phyloP scores from a whole-genome alignment of 139 green algal species.

The Volvox africanus region DNA sequence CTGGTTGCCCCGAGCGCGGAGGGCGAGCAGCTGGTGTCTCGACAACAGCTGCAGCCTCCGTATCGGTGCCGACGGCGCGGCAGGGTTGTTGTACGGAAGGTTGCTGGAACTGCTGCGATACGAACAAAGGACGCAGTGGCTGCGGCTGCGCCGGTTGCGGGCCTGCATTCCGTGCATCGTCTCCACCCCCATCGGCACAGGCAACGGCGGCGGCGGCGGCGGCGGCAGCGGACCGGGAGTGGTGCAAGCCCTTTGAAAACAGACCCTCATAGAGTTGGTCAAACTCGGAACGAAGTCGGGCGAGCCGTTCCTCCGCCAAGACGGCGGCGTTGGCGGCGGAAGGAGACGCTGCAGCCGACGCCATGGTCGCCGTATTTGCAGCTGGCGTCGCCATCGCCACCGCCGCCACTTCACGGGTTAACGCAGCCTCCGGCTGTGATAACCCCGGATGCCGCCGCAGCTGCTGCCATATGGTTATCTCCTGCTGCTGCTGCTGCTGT shows the following conservation, averaged over 20 bases:
- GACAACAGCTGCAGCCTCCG: too few species aligned
- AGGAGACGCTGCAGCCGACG: neutral
- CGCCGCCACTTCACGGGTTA: neutral
- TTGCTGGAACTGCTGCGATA: neutral
- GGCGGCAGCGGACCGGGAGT: neutral
- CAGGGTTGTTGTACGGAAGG: too few species aligned
- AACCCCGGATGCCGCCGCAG: too few species aligned
- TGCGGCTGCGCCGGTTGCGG: neutral
- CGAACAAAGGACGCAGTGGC: too few species aligned
- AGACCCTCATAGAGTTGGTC: constrained; percentile 16
- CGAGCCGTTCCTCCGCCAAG: neutral
- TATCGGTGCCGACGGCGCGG: too few species aligned
- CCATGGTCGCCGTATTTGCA: neutral
- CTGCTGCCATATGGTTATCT: neutral
- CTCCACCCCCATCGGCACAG: neutral
- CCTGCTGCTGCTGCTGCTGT: neutral
- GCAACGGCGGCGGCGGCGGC: neutral
- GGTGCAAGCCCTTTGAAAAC: neutral
- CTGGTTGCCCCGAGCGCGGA: too few species aligned
- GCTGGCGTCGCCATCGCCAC: neutral
- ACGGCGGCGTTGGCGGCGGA: neutral
- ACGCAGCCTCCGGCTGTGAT: too few species aligned
- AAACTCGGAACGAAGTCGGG: neutral
- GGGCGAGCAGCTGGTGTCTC: too few species aligned
- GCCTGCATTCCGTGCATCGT: too few species aligned